These are phyloP conservation scores for Rhodosporidiobolus odoratus DNA, from an alignment of 768 basidiomycete genomes.

Conservation along the genomic window DNA sequence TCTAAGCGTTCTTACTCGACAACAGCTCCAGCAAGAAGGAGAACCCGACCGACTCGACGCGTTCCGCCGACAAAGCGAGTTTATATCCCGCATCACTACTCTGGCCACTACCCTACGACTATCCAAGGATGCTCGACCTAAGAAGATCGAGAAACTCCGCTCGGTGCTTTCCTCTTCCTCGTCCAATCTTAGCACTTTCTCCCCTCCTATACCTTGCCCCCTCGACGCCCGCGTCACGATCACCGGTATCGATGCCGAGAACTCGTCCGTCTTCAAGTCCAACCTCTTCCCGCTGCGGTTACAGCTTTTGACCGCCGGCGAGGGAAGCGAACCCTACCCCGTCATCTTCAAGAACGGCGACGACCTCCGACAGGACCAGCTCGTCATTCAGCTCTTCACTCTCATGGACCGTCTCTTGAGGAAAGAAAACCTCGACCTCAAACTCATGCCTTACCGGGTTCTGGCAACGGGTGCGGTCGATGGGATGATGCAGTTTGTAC, in stretches of 20 bases:
- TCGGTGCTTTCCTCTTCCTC: constrained; percentile 72
- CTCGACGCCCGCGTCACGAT: constrained; percentile 80
- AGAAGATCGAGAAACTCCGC: constrained; percentile 96
- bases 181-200: constrained; percentile 70
- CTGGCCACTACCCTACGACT: constrained; percentile 79
- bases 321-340: constrained; percentile 57
- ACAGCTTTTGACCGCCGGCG: constrained; percentile 79
- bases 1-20: background rate
- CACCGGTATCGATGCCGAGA: constrained; percentile 81
- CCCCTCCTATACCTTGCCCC: constrained; percentile 71
- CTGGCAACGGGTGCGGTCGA: constrained; percentile 84
- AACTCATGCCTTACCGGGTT: constrained; percentile 84
- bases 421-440: constrained; percentile 91
- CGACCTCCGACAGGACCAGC: constrained; percentile 96
- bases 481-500: constrained; percentile 94
- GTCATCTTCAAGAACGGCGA: constrained; percentile 99
- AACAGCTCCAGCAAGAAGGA: constrained; percentile 56
- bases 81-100: constrained; percentile 77
- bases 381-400: constrained; percentile 96
- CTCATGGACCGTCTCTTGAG: constrained; percentile 90
- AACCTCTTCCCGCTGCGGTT: constrained; percentile 87
- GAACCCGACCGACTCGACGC: constrained; percentile 77
- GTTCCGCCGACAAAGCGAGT: constrained; percentile 83
- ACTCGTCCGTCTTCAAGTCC: constrained; percentile 94
- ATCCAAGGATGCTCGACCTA: constrained; percentile 87